phyloP scores from a whole-genome alignment of 164 flowering plant genomes.

The Dillenia turbinata region DNA sequence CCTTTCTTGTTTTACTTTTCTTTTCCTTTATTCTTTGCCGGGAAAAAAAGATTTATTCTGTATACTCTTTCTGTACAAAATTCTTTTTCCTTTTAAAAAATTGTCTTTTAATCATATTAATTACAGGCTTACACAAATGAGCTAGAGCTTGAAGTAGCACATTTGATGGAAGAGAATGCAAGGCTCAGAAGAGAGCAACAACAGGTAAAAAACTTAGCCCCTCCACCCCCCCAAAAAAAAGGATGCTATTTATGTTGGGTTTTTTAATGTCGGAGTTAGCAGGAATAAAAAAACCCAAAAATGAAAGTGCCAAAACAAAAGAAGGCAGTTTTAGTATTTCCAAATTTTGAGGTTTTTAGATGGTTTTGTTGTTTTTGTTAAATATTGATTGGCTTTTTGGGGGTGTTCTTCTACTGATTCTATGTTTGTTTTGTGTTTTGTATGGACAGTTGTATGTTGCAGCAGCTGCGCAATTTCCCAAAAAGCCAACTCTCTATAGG shows the following conservation, averaged over 20 bases:
- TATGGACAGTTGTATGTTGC: conserved; percentile 19
- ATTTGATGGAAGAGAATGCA: conserved; percentile 53
- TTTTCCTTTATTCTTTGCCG: not conserved
- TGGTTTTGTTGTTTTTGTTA: not conserved
- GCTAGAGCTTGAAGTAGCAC: conserved; percentile 53
- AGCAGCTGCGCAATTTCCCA: conserved; percentile 28
- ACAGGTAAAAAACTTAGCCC: conserved; percentile 17
- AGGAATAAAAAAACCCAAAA: not conserved
- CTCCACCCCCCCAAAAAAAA: no score
- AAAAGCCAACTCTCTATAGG: conserved; percentile 35
- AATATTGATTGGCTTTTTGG: not conserved
- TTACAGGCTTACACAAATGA: conserved; percentile 62
- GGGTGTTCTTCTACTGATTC: no score
- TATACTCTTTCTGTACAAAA: not conserved
- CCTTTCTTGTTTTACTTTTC: not conserved
- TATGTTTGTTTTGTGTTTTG: not conserved
- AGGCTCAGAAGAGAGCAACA: conserved; percentile 41
- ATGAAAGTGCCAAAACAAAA: no score
- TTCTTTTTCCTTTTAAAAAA: no score
- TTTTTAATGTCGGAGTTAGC: not conserved
- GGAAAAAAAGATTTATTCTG: not conserved
- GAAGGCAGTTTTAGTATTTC: not conserved
- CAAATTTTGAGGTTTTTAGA: not conserved
- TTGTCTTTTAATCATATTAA: not conserved
- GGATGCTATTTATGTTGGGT: no score